These are phyloP conservation scores for Centaurea solstitialis DNA, from an alignment of 129 eudicot species.

Conservation along the genomic window DNA sequence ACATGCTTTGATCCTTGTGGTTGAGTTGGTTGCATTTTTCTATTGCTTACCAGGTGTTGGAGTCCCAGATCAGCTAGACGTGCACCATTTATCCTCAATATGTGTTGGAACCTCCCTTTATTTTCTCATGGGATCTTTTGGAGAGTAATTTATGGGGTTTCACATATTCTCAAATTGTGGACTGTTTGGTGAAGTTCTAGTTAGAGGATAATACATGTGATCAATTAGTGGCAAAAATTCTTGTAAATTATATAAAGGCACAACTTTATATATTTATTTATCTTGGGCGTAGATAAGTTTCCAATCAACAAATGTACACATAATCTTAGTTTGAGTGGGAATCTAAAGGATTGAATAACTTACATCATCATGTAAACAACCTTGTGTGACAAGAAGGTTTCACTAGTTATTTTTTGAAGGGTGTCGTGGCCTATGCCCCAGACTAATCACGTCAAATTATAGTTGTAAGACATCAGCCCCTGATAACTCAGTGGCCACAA, in stretches of 20 bases:
- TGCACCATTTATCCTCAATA: neutral
- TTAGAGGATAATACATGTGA: neutral
- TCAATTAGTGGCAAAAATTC: neutral
- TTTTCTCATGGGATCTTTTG: neutral
- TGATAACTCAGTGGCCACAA: no score
- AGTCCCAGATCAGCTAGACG: neutral
- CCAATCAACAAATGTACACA: neutral
- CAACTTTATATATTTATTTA: neutral
- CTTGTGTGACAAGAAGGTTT: neutral
- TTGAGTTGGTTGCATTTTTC: neutral
- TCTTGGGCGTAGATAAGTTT: neutral
- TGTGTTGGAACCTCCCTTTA: neutral
- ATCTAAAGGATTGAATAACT: conserved; percentile 2
- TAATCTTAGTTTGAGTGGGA: conserved; percentile 1
- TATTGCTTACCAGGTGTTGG: neutral
- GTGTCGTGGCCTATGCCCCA: no score
- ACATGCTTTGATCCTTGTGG: no score
- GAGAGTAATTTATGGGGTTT: neutral
- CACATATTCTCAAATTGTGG: neutral
- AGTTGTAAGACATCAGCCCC: no score
- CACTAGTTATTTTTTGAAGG: no score
- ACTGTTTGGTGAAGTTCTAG: neutral
- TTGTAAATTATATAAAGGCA: neutral
- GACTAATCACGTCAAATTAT: no score
- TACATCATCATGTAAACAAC: neutral